phyloP scores from a whole-genome alignment of 352 stramenopile species.

The Globisporangium nunn region DNA sequence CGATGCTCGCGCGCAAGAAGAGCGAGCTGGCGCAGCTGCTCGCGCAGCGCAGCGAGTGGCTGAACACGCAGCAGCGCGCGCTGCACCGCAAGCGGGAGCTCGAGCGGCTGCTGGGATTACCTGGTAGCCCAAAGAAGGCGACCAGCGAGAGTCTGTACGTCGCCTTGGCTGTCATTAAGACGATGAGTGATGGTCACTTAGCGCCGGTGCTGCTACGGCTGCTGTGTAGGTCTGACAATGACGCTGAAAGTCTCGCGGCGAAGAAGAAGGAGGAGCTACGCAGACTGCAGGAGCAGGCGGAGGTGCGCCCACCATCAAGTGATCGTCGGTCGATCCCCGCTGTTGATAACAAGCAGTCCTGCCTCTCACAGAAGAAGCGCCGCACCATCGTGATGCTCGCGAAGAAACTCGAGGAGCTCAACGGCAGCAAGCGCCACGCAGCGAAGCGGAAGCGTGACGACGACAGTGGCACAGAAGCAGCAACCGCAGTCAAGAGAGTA shows the following conservation, averaged over 20 bases:
- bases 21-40: slow-evolving; percentile 11
- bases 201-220: background rate
- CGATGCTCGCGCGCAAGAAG: slow-evolving; percentile 12
- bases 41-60: slow-evolving; percentile 18
- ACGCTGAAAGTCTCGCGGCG: background rate
- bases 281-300: slow-evolving; percentile 22
- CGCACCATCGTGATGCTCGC: slow-evolving; percentile 1
- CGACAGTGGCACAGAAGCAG: background rate
- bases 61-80: slow-evolving; percentile 18
- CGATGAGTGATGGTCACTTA: background rate
- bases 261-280: slow-evolving; percentile 32
- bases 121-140: background rate
- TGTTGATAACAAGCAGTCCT: background rate
- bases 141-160: background rate
- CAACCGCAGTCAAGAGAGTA: background rate
- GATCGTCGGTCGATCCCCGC: background rate
- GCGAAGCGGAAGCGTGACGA: slow-evolving; percentile 10
- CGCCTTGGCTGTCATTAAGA: background rate
- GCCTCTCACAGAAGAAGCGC: slow-evolving; percentile 8
- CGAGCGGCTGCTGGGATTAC: slow-evolving; percentile 2
- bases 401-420: slow-evolving; percentile 9
- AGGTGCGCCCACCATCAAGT: slow-evolving; percentile 15
- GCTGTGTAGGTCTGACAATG: background rate
- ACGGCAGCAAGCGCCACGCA: background rate
- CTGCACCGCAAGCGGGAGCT: slow-evolving; percentile 15